Base-by-base conservation (phyloP, 345 rosid genomes). In the Eucalyptus sp. region DNA sequence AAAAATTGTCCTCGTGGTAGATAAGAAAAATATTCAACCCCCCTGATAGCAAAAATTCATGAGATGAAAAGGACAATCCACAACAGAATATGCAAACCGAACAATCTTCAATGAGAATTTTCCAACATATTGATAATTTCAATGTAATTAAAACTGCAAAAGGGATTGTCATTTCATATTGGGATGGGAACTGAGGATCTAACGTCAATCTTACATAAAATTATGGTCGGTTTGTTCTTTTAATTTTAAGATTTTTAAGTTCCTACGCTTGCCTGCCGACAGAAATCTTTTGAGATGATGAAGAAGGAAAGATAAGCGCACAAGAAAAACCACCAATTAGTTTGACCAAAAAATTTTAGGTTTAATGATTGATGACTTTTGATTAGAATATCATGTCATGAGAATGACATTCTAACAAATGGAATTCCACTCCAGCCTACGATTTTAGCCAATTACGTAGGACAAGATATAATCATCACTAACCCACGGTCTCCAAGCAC, bases 331-430 rank as follows among this genome's bases (percentile, higher is more conserved):
- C 89, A 92, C 92, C 91, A 91, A 93, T 89, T 88, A 89, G 41
- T 50, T 90, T 89, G 91, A 91, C 88, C 87, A 81, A 87, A 44
- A 44, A 62, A 43, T 27, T 31, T 86, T 76, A 41, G 84, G 48
- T 11, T 76, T 76, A 76, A 76, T 76, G 27, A 41, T 76, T 76
- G 84, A 76, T 20, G 84, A 41, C 84, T 76, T 76, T 76, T 22
- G 48, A 41, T 76, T 86, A 85, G 50, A 90, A 31, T 83, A 86
- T 91, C 86, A 88, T 54, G 50, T 25, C n/a, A 13, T 93, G 95
- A 92, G 54, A 95, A 91, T 76, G 95, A 95, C 93, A 89, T 89
- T 88, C 88, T 89, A 93, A 92, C 95, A 89, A 90, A 29, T 71
- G 56, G 88, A 60, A 50, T 80, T 60, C 56, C 86, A 90, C 92